Percentiles rank a stretch among this genome's conserved stretches.
phyloP scores from a whole-genome alignment of 345 rosid genomes.

The Triadica sebifera region DNA sequence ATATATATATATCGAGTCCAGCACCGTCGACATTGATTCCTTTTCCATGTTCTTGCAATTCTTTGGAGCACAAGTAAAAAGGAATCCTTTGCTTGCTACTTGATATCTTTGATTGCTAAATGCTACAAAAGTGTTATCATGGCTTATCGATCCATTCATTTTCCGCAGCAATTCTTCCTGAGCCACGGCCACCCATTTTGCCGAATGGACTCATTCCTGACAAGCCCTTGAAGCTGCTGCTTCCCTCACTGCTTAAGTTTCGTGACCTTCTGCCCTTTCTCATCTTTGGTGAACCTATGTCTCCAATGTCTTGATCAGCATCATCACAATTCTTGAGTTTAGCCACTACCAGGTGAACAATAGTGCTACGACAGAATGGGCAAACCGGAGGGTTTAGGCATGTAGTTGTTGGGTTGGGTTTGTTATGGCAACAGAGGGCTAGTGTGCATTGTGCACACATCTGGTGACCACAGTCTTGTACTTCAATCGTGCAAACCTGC shows the following conservation, averaged over 20 bases:
- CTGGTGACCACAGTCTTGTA: slow-evolving; percentile 87
- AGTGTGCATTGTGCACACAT: slow-evolving; percentile 98
- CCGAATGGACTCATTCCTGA: slow-evolving; percentile 64
- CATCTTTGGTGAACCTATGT: slow-evolving; percentile 55
- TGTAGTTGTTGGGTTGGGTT: slow-evolving; percentile 88
- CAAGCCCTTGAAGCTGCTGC: slow-evolving; percentile 91
- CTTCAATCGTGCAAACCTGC: slow-evolving; percentile 92
- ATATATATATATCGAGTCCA: slow-evolving; percentile 34
- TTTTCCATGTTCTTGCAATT: slow-evolving; percentile 7
- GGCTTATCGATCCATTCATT: slow-evolving; percentile 62
- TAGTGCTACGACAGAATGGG: slow-evolving; percentile 93
- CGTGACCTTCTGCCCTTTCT: slow-evolving; percentile 63
- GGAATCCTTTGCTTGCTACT: slow-evolving; percentile 18
- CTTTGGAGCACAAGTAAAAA: slow-evolving; percentile 4
- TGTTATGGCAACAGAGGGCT: slow-evolving; percentile 96
- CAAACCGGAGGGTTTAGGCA: slow-evolving; percentile 74
- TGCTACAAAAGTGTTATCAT: slow-evolving; percentile 16
- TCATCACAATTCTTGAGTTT: slow-evolving; percentile 48
- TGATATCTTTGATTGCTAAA: slow-evolving; percentile 36
- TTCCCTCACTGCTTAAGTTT: slow-evolving; percentile 76
- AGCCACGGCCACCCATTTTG: slow-evolving; percentile 64
- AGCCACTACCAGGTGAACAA: slow-evolving; percentile 60
- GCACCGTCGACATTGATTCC: slow-evolving; percentile 22
- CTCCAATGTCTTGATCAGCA: slow-evolving; percentile 47
- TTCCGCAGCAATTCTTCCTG: slow-evolving; percentile 67